Evolutionary conservation across 139 green algal species (phyloP), one percentile per base, ranked within the genome.

Genomic region (Picochlorum sp.): DNA sequence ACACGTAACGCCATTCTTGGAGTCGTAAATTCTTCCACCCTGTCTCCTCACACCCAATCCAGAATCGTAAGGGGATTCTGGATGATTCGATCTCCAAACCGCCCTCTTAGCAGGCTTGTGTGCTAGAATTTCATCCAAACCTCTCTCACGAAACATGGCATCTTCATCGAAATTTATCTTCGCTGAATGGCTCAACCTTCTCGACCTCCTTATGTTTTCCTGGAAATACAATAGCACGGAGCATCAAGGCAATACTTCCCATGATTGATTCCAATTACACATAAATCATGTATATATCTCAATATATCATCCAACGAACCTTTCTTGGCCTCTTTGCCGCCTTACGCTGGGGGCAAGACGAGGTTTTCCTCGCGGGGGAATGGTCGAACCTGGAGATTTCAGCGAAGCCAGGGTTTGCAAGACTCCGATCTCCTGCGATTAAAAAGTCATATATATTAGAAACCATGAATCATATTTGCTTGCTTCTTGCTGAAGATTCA

Each of bases 1-100:
- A 71, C 87, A 94, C 10, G 84, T 92, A 9, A 88, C 62, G 18
- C 87, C 87, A 10, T 74, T 69, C 47, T 76, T 77, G 18, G 71
- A 85, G 66, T 94, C 87, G 55, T 92, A 92, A 26, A 88, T 75
- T 11, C 74, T 55, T 9, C 85, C 83, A 32, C 85, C 85, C 77
- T 89, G 82, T 26, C 84, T 69, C 30, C 83, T 72, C 30, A 89
- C 82, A 15, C 83, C 82, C 54, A 81, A 82, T 30, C 82, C 80
- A 28, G 71, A 83, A 69, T 89, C 83, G 3, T 84, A 49, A 54
- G 18, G 47, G 15, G 47, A 54, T 11, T 41, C 34, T 41, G 34
- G 34, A 41, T 11, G 34, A 41, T 11, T 41, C 34, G 34, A 41
- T 41, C 34, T 41, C 34, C 34, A 41, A 41, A 9, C 34, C 34